Conservation (phyloP, 148 eudicot species). For the Rhododendron ferrugineum region DNA sequence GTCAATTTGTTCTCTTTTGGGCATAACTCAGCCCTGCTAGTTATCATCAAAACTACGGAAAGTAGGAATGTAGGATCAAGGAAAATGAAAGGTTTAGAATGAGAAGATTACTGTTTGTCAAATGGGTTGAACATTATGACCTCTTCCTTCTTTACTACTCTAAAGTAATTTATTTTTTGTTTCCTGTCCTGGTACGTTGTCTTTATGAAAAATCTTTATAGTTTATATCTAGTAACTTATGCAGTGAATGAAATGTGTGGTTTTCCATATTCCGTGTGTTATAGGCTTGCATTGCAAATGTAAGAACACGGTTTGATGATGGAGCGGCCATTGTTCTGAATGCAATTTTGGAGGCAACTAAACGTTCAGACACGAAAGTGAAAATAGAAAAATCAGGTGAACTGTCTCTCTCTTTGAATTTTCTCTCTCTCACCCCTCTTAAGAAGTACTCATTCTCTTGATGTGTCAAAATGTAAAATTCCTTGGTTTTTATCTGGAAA, state of each 20-base stretch:
- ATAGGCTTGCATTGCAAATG: constrained; percentile 69
- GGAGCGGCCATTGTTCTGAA: constrained; percentile 54
- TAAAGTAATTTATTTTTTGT: background rate
- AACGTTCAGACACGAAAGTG: constrained; percentile 27
- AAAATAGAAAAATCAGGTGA: constrained; percentile 52
- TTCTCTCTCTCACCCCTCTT: background rate
- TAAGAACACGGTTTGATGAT: constrained; percentile 43
- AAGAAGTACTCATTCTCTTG: background rate
- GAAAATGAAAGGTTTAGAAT: background rate
- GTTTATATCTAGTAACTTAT: background rate
- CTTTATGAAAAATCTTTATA: background rate
- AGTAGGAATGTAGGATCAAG: background rate
- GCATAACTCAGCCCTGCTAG: background rate
- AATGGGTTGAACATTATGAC: background rate
- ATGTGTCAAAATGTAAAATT: background rate
- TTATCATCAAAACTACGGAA: background rate
- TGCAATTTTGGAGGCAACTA: constrained; percentile 62
- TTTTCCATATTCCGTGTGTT: constrained; percentile 10
- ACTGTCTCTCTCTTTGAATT: background rate
- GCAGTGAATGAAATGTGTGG: background rate
- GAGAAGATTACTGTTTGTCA: background rate
- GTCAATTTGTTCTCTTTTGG: background rate
- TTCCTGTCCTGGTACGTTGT: background rate
- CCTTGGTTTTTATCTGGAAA: background rate
- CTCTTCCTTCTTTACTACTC: background rate